Evolutionary conservation across 2,329 filamentous ascomycete species (phyloP), one percentile per base, ranked within the genome.

Genomic region (Calonectria henricotiae): DNA sequence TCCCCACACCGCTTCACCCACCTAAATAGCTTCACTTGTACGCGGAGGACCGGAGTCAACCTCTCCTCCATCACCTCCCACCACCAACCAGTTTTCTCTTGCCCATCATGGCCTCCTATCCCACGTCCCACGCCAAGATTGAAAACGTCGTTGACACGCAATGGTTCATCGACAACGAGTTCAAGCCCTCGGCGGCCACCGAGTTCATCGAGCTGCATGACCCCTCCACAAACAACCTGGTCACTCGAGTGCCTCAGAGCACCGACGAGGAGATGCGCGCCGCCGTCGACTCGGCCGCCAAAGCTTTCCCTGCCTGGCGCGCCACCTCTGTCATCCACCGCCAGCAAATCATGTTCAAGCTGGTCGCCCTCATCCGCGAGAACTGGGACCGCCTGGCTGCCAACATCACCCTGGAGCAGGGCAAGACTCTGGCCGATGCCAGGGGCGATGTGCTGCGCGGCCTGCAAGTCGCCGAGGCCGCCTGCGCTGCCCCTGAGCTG

Each of bases 281-380:
- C 5, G 91, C 90, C 3, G 91, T 94, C 1, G 90, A 89, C 73
- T 92, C 91, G 77, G 92, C 92, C 1, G 84, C 91, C 82, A 89
- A 89, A 81, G 92, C 92, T 0, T 94, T 93, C 78, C 89, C 90
- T 25, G 84, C 84, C 41, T 94, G 92, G 92, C 88, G 85, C 75
- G 85, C 85, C 65, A 93, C 89, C 12, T 92, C 89, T 80, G 83
- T 94, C 69, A 86, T 94, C 71, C 85, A 88, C 69, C 86, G 92
- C 66, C 92, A 94, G 85, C 89, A 92, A 82, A 90, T 94, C 81
- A 93, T 94, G 90, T 94, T 94, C 85, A 92, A 91, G 81, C 92
- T 93, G 73, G 91, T 92, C 32, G 86, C 86, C 12, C 83, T 94
- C 79, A 92, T 95, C 79, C 85, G 91, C n/a, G 90, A 94, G 81